Evolutionary conservation across 352 stramenopile species (phyloP).

Genomic region (Globisporangium recalcitrans): DNA sequence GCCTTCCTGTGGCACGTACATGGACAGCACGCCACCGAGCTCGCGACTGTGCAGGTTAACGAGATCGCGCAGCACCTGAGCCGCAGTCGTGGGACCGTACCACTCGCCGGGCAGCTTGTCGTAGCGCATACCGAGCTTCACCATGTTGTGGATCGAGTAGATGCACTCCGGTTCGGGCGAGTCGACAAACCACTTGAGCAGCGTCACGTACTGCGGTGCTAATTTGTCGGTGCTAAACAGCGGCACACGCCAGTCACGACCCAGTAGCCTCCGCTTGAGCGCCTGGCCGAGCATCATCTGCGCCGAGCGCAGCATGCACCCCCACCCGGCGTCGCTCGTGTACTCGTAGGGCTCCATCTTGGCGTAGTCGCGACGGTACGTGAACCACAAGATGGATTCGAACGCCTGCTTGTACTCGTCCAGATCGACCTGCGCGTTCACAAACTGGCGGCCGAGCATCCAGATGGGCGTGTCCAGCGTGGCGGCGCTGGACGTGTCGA

Average conservation of each 20-base stretch:
- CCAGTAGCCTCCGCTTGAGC: conserved; percentile 75
- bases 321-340: conserved; percentile 92
- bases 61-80: conserved; percentile 85
- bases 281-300: conserved; percentile 94
- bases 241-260: conserved; percentile 39
- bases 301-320: conserved; percentile 93
- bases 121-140: conserved; percentile 86
- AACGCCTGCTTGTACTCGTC: conserved; percentile 54
- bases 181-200: conserved; percentile 87
- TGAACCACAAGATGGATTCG: conserved; percentile 84
- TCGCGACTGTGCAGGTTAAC: conserved; percentile 64
- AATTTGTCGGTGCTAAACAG: conserved; percentile 35
- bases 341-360: conserved; percentile 84
- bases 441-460: conserved; percentile 37
- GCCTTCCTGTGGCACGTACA: conserved; percentile 83
- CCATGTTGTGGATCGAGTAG: conserved; percentile 91
- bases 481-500: conserved; percentile 42
- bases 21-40: conserved; percentile 38
- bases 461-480: conserved; percentile 39
- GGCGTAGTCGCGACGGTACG: conserved; percentile 86
- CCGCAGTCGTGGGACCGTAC: conserved; percentile 89
- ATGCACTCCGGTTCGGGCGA: conserved; percentile 55
- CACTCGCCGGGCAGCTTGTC: conserved; percentile 90
- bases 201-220: conserved; percentile 34
- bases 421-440: conserved; percentile 31